A percentile compares a stretch with the other conserved stretches of the same genome.
These are phyloP conservation scores for Gremmenia infestans DNA, from an alignment of 2,329 filamentous ascomycete genomes.

Conservation along the genomic window DNA sequence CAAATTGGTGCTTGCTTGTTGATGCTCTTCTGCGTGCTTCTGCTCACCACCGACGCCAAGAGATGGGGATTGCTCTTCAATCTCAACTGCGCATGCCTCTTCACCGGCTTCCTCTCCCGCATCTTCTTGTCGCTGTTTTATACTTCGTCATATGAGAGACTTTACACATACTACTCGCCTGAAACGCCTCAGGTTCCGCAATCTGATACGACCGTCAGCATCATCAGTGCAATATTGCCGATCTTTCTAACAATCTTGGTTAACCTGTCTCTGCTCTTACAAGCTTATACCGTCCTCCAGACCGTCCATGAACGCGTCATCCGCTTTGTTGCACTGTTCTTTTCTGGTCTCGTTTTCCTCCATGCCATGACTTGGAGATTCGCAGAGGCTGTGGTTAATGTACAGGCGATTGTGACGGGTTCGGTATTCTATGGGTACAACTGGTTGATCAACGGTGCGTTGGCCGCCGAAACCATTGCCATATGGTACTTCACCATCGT, in stretches of 20 bases:
- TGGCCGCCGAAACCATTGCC: constrained; percentile 48
- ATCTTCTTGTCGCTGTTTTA: constrained; percentile 46
- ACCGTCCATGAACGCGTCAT: constrained; percentile 36
- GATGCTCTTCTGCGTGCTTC: constrained; percentile 51
- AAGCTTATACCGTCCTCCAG: constrained; percentile 56
- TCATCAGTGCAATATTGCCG: constrained; percentile 44
- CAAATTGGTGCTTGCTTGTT: constrained; percentile 57
- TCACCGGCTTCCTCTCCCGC: constrained; percentile 48
- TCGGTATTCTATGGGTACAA: not conserved
- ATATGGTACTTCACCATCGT: constrained; percentile 59
- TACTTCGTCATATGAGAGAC: constrained; percentile 44
- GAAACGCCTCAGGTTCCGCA: constrained; percentile 42
- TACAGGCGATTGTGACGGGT: constrained; percentile 17
- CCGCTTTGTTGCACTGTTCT: constrained; percentile 36
- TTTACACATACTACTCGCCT: constrained; percentile 44
- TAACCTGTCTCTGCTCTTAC: constrained; percentile 55
- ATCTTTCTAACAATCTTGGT: constrained; percentile 50
- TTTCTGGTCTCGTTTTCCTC: constrained; percentile 45
- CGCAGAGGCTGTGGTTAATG: constrained; percentile 45
- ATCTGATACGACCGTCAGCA: constrained; percentile 40
- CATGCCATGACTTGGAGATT: constrained; percentile 50
- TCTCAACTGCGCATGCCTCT: constrained; percentile 52
- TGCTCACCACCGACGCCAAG: constrained; percentile 56
- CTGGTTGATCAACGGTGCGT: constrained; percentile 39
- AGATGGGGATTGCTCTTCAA: constrained; percentile 53